Evolutionary conservation across 179 eudicot species (phyloP).

Genomic region (Corrigiola litoralis): DNA sequence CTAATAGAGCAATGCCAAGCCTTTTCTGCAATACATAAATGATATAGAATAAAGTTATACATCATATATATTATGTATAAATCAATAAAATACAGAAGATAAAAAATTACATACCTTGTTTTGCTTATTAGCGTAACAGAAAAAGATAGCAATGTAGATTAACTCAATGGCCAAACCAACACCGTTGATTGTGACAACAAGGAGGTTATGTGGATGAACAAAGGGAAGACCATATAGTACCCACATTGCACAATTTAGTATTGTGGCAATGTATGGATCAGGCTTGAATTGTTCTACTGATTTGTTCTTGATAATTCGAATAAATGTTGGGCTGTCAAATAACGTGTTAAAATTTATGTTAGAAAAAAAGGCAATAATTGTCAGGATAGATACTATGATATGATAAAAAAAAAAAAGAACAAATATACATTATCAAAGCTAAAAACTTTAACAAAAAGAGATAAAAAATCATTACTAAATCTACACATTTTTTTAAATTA

Average conservation of each 20-base stretch:
- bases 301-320: slow-evolving; percentile 19
- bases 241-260: slow-evolving; percentile 40
- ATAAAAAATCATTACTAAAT: too few species aligned
- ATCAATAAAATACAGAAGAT: too few species aligned
- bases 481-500: too few species aligned
- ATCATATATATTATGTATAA: neutral
- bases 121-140: neutral
- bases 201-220: slow-evolving; percentile 27
- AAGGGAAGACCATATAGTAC: slow-evolving; percentile 36
- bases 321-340: slow-evolving; percentile 22
- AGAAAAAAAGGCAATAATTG: neutral
- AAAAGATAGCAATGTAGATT: slow-evolving; percentile 27
- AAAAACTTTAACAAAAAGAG: too few species aligned
- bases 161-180: slow-evolving; percentile 28
- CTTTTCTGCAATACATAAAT: slow-evolving; percentile 6
- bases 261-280: slow-evolving; percentile 29
- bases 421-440: too few species aligned
- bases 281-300: slow-evolving; percentile 24
- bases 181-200: slow-evolving; percentile 37
- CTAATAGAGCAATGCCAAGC: neutral
- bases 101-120: slow-evolving; percentile 26
- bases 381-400: too few species aligned
- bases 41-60: neutral
- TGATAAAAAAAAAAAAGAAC: too few species aligned
- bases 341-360: neutral